phyloP scores from a whole-genome alignment of 768 basidiomycete genomes.

The Mycena floridula region DNA sequence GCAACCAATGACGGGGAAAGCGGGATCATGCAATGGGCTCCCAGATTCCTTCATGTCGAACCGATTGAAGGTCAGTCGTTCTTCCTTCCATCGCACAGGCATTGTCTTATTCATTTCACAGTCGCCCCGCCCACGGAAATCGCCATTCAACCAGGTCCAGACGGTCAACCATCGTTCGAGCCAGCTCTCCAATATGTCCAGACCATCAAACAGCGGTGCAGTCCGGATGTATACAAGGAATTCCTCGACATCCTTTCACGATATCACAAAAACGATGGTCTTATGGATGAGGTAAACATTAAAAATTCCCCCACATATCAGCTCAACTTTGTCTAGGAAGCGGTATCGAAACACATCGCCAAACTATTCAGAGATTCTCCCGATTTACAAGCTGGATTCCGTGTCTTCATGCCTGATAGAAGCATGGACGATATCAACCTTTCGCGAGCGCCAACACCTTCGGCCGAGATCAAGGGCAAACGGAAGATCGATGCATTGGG shows the following conservation, averaged over 20 bases:
- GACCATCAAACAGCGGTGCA: conserved; percentile 93
- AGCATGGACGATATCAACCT: conserved; percentile 22
- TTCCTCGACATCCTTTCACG: conserved; percentile 72
- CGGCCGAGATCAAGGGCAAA: conserved; percentile 32
- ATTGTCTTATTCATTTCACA: conserved; percentile 8
- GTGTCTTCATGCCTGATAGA: conserved; percentile 73
- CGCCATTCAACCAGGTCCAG: too few species aligned
- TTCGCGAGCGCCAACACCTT: conserved; percentile 12
- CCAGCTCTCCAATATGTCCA: conserved; percentile 93
- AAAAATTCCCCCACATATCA: conserved; percentile 4
- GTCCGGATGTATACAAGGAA: conserved; percentile 78
- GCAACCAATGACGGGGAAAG: conserved; percentile 45
- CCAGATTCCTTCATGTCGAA: conserved; percentile 2
- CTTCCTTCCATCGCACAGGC: background rate
- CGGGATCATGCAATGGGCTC: conserved; percentile 35
- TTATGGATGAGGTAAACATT: conserved; percentile 50
- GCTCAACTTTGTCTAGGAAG: conserved; percentile 35
- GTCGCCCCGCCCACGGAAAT: conserved; percentile 26
- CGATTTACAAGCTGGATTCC: conserved; percentile 68
- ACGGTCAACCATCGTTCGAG: too few species aligned
- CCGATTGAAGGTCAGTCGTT: conserved; percentile 1
- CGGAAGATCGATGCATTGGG: conserved; percentile 39
- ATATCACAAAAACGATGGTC: conserved; percentile 54
- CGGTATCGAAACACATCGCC: conserved; percentile 64
- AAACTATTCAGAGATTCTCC: conserved; percentile 70